Conservation (phyloP, 805 yeast genomes). For the Sungouiella thailandica region DNA sequence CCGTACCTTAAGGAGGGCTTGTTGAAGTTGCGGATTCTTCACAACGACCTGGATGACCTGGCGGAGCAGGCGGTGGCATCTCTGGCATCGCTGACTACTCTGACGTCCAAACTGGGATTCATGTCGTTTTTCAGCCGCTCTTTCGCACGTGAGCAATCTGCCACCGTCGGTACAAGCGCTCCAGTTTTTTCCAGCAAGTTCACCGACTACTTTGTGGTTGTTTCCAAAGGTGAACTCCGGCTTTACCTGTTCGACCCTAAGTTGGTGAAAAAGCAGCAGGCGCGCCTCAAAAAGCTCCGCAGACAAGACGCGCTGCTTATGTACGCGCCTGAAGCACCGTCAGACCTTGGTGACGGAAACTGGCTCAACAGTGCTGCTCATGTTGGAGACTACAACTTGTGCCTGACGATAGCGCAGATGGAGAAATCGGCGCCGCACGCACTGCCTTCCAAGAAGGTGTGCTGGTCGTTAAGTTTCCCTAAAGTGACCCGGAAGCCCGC, state of each 20-base stretch:
- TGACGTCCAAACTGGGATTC: constrained; percentile 7
- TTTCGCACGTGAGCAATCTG: constrained; percentile 1
- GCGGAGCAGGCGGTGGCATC: constrained; percentile 6
- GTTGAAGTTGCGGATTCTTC: constrained; percentile 37
- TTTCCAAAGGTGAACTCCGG: constrained; percentile 60
- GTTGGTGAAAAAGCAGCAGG: constrained; percentile 36
- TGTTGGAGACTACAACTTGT: constrained; percentile 47
- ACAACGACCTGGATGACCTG: constrained; percentile 34
- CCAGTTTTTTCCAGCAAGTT: constrained; percentile 24
- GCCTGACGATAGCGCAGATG: constrained; percentile 46
- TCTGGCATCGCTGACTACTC: constrained; percentile 8
- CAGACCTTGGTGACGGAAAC: constrained; percentile 54
- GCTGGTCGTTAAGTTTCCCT: constrained; percentile 58
- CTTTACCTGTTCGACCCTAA: constrained; percentile 51
- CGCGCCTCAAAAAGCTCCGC: constrained; percentile 20
- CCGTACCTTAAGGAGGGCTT: constrained; percentile 79
- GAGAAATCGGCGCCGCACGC: constrained; percentile 23
- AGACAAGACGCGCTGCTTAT: constrained; percentile 13
- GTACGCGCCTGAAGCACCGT: constrained; percentile 21
- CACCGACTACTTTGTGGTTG: constrained; percentile 56
- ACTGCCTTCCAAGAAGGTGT: constrained; percentile 14
- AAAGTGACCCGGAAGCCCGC: constrained; percentile 28
- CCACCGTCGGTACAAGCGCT: constrained; percentile 8
- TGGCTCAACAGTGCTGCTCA: constrained; percentile 63
- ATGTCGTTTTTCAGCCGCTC: constrained; percentile 17